phyloP scores from a whole-genome alignment of 192 early-diverging fungal species.

The Cladochytrium replicatum region DNA sequence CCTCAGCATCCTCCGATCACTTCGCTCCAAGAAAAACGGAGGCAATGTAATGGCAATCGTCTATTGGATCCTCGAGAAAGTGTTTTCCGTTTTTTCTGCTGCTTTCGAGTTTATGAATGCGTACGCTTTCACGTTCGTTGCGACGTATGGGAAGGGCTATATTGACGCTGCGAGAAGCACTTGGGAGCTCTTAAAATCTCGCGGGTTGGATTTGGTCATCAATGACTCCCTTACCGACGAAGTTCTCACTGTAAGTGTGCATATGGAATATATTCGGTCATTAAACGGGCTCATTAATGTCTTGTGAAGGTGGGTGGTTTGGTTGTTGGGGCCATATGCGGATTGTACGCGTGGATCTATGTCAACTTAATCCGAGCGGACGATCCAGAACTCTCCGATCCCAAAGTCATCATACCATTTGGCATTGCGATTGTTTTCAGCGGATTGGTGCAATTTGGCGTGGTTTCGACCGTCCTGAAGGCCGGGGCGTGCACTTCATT shows the following conservation, averaged over 20 bases:
- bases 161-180: background rate
- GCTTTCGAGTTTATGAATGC: background rate
- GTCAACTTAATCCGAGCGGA: background rate
- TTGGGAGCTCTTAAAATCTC: background rate
- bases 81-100: slow-evolving; percentile 1
- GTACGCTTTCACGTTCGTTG: slow-evolving; percentile 1
- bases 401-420: background rate
- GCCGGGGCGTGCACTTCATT: background rate
- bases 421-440: background rate
- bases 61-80: background rate
- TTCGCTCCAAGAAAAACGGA: background rate
- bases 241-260: too few species aligned
- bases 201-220: background rate
- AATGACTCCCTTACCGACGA: slow-evolving; percentile 1
- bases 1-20: background rate
- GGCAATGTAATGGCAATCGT: background rate
- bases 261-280: too few species aligned
- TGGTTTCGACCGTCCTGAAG: background rate
- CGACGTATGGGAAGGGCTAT: slow-evolving; percentile 2
- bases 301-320: slow-evolving; percentile 1
- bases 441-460: background rate
- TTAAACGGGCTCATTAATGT: too few species aligned
- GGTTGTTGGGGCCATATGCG: background rate
- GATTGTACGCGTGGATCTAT: background rate
- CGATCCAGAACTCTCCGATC: background rate